Evolutionary conservation across 2,329 filamentous ascomycete genomes (phyloP).

Genomic region (Dactylellina cionopaga): DNA sequence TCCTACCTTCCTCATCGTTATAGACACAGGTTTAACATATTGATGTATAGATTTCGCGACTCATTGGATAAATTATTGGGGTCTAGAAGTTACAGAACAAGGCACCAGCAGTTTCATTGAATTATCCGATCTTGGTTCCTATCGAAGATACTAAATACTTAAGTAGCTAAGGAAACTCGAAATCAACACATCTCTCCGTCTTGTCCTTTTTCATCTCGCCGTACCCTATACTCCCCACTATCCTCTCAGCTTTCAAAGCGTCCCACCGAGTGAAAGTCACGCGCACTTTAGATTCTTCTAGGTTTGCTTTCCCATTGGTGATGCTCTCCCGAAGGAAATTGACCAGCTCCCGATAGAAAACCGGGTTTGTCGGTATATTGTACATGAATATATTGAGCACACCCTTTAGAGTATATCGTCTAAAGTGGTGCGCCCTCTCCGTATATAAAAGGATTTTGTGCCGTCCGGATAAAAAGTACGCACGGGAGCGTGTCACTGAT

Average conservation of each 20-base stretch:
- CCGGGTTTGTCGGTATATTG: conserved; percentile 84
- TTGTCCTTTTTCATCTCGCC: conserved; percentile 84
- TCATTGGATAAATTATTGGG: conserved; percentile 45
- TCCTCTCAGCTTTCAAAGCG: conserved; percentile 83
- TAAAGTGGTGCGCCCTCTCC: conserved; percentile 95
- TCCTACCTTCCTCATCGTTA: neutral
- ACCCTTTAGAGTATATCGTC: conserved; percentile 82
- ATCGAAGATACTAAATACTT: neutral
- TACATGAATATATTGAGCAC: conserved; percentile 89
- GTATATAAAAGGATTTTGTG: conserved; percentile 89
- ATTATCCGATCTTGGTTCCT: neutral
- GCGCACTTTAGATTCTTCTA: conserved; percentile 65
- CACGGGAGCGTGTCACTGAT: conserved; percentile 83
- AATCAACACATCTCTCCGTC: conserved; percentile 75
- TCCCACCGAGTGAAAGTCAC: conserved; percentile 88
- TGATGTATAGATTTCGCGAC: conserved; percentile 34
- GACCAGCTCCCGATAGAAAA: conserved; percentile 80
- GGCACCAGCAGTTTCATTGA: too few species aligned
- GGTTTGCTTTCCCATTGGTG: conserved; percentile 67
- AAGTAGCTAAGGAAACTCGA: conserved; percentile 81
- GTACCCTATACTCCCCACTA: conserved; percentile 83
- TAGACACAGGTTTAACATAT: neutral
- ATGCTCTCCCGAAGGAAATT: conserved; percentile 71
- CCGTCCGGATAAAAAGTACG: conserved; percentile 84
- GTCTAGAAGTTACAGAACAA: conserved; percentile 19